phyloP scores from a whole-genome alignment of 1,284 basidiomycete genomes.

The Heliocybe sulcata region DNA sequence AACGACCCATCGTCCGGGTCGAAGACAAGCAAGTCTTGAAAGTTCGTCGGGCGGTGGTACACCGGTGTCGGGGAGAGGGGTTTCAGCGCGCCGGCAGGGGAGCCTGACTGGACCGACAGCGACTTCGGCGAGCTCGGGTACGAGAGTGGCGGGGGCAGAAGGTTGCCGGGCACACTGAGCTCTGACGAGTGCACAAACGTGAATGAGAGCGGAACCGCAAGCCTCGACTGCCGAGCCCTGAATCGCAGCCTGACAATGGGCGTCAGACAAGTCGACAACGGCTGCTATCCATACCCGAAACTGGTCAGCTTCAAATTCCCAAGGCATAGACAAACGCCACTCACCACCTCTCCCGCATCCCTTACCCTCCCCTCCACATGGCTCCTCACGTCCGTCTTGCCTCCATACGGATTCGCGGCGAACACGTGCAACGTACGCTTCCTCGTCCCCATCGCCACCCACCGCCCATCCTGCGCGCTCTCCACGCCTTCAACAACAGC shows the following conservation, averaged over 20 bases:
- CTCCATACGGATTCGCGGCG: constrained; percentile 71
- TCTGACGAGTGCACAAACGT: constrained; percentile 41
- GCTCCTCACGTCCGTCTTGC: constrained; percentile 54
- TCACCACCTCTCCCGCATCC: constrained; percentile 46
- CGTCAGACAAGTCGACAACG: constrained; percentile 43
- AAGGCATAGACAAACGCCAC: constrained; percentile 13
- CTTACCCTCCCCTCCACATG: constrained; percentile 53
- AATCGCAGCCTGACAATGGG: constrained; percentile 52
- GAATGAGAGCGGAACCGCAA: constrained; percentile 40
- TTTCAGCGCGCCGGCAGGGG: constrained; percentile 18
- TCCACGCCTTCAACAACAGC: constrained; percentile 54
- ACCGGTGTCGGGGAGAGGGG: constrained; percentile 26
- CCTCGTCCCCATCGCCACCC: constrained; percentile 62
- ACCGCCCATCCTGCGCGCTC: constrained; percentile 60
- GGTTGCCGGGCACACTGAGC: constrained; percentile 26
- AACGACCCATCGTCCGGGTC: constrained; percentile 53
- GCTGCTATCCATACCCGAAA: constrained; percentile 27
- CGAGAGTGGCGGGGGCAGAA: constrained; percentile 24
- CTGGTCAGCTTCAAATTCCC: neutral
- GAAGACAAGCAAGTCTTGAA: constrained; percentile 60
- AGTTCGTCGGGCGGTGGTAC: constrained; percentile 32
- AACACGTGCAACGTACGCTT: constrained; percentile 70
- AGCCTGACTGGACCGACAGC: constrained; percentile 21
- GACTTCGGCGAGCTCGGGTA: constrained; percentile 24
- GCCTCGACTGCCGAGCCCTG: constrained; percentile 21